Percentiles rank a stretch among this genome's conserved stretches.
Conservation (phyloP, 352 stramenopile genomes). For the Phytophthora crassamura region DNA sequence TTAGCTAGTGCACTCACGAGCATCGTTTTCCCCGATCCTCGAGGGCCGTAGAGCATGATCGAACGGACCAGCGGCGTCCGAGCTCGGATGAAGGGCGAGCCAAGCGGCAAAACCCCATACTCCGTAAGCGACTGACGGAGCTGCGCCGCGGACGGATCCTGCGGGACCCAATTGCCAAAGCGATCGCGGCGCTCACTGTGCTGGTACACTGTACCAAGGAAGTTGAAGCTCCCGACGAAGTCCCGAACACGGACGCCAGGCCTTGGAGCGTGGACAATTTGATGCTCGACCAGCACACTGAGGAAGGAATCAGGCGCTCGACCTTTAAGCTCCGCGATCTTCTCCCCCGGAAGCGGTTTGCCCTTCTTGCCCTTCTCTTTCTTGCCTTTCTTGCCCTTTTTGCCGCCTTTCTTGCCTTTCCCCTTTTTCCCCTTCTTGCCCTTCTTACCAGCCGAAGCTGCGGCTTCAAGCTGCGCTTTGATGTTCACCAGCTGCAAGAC, state of each 20-base stretch:
- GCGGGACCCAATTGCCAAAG: constrained; percentile 89
- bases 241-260: constrained; percentile 62
- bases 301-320: constrained; percentile 92
- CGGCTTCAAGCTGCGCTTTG: constrained; percentile 88
- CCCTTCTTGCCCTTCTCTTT: constrained; percentile 69
- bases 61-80: constrained; percentile 84
- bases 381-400: constrained; percentile 60
- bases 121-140: constrained; percentile 91
- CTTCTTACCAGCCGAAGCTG: constrained; percentile 71
- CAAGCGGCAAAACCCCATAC: constrained; percentile 92
- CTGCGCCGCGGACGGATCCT: constrained; percentile 92
- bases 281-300: constrained; percentile 87
- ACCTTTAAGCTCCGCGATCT: constrained; percentile 91
- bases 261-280: constrained; percentile 79
- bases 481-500: constrained; percentile 95
- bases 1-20: constrained; percentile 92
- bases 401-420: constrained; percentile 61
- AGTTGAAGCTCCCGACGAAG: constrained; percentile 94
- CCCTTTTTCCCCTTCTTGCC: constrained; percentile 79
- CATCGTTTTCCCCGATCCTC: constrained; percentile 93
- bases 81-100: constrained; percentile 75
- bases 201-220: constrained; percentile 82
- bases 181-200: constrained; percentile 68
- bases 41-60: constrained; percentile 94
- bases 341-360: constrained; percentile 90